phyloP scores from a whole-genome alignment of 805 yeast species.

The Cyberlindnera mississippiensis region DNA sequence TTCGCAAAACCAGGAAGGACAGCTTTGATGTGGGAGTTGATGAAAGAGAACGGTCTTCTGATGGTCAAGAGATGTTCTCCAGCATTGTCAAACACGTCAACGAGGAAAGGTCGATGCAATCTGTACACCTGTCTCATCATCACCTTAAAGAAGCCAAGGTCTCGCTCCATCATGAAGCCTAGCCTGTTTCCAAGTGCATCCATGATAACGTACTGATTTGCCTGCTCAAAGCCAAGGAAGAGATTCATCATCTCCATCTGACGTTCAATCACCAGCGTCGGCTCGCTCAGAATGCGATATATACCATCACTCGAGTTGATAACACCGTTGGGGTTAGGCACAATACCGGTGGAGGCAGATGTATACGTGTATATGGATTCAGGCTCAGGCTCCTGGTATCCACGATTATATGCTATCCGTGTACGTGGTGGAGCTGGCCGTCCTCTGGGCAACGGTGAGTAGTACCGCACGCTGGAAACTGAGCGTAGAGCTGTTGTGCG shows the following conservation, averaged over 20 bases:
- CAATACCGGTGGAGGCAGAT: slow-evolving; percentile 30
- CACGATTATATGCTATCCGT: not conserved
- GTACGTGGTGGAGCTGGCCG: slow-evolving; percentile 4
- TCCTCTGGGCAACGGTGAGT: no score
- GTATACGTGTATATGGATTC: slow-evolving; percentile 5
- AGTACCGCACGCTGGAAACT: no score
- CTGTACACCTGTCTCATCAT: slow-evolving; percentile 81
- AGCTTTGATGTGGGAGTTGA: slow-evolving; percentile 83
- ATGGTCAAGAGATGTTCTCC: slow-evolving; percentile 63
- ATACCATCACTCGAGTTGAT: slow-evolving; percentile 55
- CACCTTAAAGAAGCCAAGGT: slow-evolving; percentile 48
- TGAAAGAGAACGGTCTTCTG: slow-evolving; percentile 78
- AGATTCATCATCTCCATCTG: slow-evolving; percentile 86
- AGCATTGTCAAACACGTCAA: slow-evolving; percentile 62
- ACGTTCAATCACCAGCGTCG: slow-evolving; percentile 83
- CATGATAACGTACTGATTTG: slow-evolving; percentile 71
- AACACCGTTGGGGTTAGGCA: slow-evolving; percentile 32
- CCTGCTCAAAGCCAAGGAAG: slow-evolving; percentile 87
- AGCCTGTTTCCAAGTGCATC: slow-evolving; percentile 68
- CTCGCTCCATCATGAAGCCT: slow-evolving; percentile 83
- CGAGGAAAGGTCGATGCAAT: slow-evolving; percentile 80
- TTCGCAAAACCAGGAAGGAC: slow-evolving; percentile 50
- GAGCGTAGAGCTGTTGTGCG: no score
- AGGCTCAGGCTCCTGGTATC: not conserved
- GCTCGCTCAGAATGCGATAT: slow-evolving; percentile 62